Evolutionary conservation across 1,284 basidiomycete genomes (phyloP).

Genomic region (Moesziomyces sp.): DNA sequence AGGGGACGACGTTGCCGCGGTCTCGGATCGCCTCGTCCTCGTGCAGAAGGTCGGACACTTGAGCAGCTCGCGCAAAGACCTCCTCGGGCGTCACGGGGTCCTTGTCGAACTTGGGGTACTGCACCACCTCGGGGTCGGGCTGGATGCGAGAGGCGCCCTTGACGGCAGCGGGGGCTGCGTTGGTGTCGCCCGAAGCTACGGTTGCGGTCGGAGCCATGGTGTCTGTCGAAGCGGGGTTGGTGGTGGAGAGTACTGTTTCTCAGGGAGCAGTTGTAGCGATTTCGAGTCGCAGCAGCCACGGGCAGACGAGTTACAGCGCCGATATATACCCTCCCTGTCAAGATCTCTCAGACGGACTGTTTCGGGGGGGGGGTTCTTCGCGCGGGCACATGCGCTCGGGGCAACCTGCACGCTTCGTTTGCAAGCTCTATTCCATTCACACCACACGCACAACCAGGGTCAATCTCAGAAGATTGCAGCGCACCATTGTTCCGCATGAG

Average conservation of each 20-base stretch:
- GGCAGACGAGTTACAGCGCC: not conserved
- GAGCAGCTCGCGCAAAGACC: constrained; percentile 58
- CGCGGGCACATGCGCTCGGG: no score
- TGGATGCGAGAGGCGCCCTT: constrained; percentile 55
- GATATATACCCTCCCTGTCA: not conserved
- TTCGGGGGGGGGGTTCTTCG: no score
- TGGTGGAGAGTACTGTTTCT: not conserved
- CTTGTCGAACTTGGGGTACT: constrained; percentile 55
- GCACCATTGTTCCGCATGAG: not conserved
- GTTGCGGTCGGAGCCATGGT: constrained; percentile 51
- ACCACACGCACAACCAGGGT: no score
- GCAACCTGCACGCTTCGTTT: not conserved
- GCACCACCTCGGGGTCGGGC: constrained; percentile 56
- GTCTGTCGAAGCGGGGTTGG: not conserved
- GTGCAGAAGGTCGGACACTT: constrained; percentile 61
- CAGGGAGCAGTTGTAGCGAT: not conserved
- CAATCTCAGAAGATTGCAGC: no score
- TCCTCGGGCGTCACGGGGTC: constrained; percentile 54
- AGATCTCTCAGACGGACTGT: no score
- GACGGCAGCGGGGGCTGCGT: constrained; percentile 7
- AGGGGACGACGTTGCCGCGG: constrained; percentile 64
- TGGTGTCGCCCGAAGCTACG: constrained; percentile 12
- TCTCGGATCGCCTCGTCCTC: constrained; percentile 63
- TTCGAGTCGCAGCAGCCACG: no score
- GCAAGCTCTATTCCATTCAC: not conserved